Base-by-base conservation (phyloP, 495 filamentous ascomycete genomes). In the Penicillium lagena region DNA sequence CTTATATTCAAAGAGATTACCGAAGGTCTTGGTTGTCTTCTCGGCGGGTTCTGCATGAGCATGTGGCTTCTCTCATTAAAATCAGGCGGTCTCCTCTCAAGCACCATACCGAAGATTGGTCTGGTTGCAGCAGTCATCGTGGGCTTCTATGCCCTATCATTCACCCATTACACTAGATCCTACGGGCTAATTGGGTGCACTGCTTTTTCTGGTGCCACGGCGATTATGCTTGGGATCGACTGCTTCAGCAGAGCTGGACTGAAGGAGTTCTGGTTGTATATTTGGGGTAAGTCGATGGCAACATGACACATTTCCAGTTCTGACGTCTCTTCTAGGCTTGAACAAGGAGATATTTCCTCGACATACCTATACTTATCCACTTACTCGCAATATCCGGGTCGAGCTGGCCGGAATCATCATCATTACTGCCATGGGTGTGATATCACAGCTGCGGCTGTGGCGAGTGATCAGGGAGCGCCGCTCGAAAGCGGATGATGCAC, bases 251-350 rank as follows among this genome's bases (percentile, higher is more conserved):
- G 82, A 39, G 91, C 90, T 10, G 91, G 91, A 0, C 65, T 95
- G 52, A 95, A 93, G 58, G 91, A 96, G 58, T 96, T 96, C 47
- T 97, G 91, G 91, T 74, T 89, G 9, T 97, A 95, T 59, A 78
- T 95, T 29, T 97, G 91, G 91, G 73, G 82, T 85, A 64, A 67
- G 78, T 44, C 12, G 12, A 10, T 12, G 40, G 7, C 7, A 13
- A 32, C 35, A 37, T 2, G 5, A 46, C 30, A 38, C 13, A 15
- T 14, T 14, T 30, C 32, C 8, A 17, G 42, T 22, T 17, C 30
- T 50, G 46, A 54, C 57, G 43, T 45, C 39, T 30, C 43, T 40
- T 27, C 15, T 43, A 86, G 82, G 72, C 40, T 70, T 96, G 31
- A 96, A 96, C 59, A 70, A 78, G 31, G 72, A 86, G 17, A 66